Conservation (phyloP, 805 yeast genomes). For the Ogataea polymorpha region DNA sequence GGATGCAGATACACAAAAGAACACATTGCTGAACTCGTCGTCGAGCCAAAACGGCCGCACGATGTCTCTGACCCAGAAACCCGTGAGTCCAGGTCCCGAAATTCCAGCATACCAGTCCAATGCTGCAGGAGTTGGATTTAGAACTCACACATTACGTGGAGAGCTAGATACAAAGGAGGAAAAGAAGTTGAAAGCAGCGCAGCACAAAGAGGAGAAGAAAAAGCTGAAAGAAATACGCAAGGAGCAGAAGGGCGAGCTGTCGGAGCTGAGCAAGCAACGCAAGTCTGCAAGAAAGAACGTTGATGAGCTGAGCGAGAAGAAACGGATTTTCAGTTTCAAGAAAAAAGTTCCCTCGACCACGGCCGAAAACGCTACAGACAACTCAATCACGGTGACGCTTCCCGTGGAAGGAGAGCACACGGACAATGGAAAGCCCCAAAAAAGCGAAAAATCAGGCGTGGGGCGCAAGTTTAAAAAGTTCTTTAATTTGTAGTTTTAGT, state of each 20-base stretch:
- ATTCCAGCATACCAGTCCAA: slow-evolving; percentile 24
- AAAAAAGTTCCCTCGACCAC: not conserved
- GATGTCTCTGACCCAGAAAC: slow-evolving; percentile 6
- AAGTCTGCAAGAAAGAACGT: slow-evolving; percentile 21
- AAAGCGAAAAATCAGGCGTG: slow-evolving; percentile 8
- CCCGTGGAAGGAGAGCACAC: slow-evolving; percentile 2
- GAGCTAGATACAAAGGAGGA: slow-evolving; percentile 15
- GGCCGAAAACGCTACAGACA: not conserved
- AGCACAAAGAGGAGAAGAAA: slow-evolving; percentile 22
- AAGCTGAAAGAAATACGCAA: slow-evolving; percentile 21
- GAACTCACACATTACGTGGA: slow-evolving; percentile 30
- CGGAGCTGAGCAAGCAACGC: slow-evolving; percentile 25
- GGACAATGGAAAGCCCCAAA: slow-evolving; percentile 6
- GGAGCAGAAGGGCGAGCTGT: slow-evolving; percentile 24
- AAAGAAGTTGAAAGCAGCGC: slow-evolving; percentile 14
- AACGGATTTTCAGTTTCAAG: slow-evolving; percentile 11
- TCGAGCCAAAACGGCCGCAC: slow-evolving; percentile 4
- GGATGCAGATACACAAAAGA: slow-evolving; percentile 28
- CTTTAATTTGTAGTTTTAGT: slow-evolving; percentile 23
- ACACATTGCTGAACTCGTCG: slow-evolving; percentile 25
- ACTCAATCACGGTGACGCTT: slow-evolving; percentile 5
- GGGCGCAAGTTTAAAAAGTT: slow-evolving; percentile 27
- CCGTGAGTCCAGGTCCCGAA: not conserved
- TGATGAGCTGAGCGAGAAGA: slow-evolving; percentile 10
- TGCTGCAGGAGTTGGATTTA: slow-evolving; percentile 30